Evolutionary conservation across 108 stramenopile species (phyloP).

Genomic region (Skeletonema tropicum): DNA sequence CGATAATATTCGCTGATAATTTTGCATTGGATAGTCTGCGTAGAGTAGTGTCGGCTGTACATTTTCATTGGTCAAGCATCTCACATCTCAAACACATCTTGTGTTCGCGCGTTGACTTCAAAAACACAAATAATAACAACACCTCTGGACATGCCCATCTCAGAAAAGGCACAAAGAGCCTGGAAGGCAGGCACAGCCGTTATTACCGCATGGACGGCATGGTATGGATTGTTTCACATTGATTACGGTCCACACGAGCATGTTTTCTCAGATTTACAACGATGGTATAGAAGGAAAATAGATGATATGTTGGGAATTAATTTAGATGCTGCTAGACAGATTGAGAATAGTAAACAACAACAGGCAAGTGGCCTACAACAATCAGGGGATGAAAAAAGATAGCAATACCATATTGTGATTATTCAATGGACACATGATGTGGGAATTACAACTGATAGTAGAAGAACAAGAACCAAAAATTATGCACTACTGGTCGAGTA

Average conservation of each 20-base stretch:
- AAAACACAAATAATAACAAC: neutral
- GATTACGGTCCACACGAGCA: conserved; percentile 50
- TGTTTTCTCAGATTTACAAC: conserved; percentile 44
- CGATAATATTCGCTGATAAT: neutral
- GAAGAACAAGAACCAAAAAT: neutral
- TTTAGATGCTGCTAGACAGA: conserved; percentile 22
- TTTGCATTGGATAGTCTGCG: no score
- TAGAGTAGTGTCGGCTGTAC: no score
- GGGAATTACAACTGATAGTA: neutral
- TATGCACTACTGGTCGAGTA: neutral
- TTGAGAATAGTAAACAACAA: neutral
- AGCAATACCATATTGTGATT: neutral
- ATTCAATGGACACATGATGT: neutral
- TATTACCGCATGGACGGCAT: conserved; percentile 39
- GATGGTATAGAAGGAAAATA: conserved; percentile 47
- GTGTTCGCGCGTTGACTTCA: no score
- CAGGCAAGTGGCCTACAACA: neutral
- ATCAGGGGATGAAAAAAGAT: neutral
- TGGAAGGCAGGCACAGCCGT: conserved; percentile 53
- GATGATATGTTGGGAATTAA: conserved; percentile 43
- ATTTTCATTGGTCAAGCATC: no score
- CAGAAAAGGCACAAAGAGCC: conserved; percentile 47
- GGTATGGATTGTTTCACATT: conserved; percentile 43
- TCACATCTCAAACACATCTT: no score
- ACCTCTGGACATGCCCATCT: conserved; percentile 32